phyloP scores from a whole-genome alignment of 345 rosid genomes.

The Combretum micranthum region DNA sequence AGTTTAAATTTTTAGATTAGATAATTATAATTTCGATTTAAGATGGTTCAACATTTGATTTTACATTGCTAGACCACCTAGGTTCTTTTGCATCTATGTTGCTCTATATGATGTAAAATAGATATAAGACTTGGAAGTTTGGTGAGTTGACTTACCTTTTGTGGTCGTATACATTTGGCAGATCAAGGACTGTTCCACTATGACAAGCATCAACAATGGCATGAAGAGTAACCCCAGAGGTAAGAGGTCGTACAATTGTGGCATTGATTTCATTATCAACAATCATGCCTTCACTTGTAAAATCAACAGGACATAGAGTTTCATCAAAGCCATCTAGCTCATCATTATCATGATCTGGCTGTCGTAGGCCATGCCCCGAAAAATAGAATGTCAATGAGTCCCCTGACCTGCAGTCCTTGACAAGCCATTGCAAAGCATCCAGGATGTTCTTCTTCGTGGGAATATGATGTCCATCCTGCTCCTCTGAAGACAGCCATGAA shows the following conservation, averaged over 20 bases:
- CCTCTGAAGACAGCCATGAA: constrained; percentile 26
- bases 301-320: constrained; percentile 52
- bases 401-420: constrained; percentile 26
- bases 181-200: constrained; percentile 63
- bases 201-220: constrained; percentile 67
- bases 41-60: too few species aligned
- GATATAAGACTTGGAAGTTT: not conserved
- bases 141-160: constrained; percentile 17
- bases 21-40: too few species aligned
- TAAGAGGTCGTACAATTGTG: constrained; percentile 39
- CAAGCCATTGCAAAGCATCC: constrained; percentile 41
- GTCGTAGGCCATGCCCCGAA: constrained; percentile 54
- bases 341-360: constrained; percentile 31
- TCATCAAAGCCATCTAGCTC: constrained; percentile 57
- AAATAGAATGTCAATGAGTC: constrained; percentile 52
- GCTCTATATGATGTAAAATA: too few species aligned
- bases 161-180: constrained; percentile 25
- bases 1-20: too few species aligned
- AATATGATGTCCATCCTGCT: constrained; percentile 5
- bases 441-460: constrained; percentile 49
- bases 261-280: constrained; percentile 39
- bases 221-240: constrained; percentile 41
- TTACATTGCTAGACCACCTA: too few species aligned
- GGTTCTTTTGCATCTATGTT: too few species aligned
- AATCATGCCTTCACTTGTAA: constrained; percentile 36